Percentiles rank a stretch among this genome's conserved stretches.
phyloP scores from a whole-genome alignment of 805 yeast genomes.

The Wickerhamiella allomyrinae region DNA sequence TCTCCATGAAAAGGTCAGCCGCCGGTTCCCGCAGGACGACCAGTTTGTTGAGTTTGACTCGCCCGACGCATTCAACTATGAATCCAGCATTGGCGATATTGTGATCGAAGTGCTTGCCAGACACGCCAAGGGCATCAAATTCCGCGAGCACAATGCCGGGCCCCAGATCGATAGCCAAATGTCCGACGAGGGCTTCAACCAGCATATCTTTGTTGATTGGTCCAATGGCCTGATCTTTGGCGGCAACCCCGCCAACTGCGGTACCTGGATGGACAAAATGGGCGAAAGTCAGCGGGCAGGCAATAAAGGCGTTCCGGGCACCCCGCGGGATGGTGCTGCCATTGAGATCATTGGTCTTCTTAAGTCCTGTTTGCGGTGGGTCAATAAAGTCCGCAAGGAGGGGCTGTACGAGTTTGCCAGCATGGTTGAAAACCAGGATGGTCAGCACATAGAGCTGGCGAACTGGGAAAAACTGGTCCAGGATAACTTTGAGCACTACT shows the following conservation, averaged over 20 bases:
- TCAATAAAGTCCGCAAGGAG: conserved; percentile 38
- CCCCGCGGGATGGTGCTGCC: conserved; percentile 96
- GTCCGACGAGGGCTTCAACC: conserved; percentile 86
- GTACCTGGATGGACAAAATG: conserved; percentile 99
- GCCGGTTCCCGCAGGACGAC: conserved; percentile 87
- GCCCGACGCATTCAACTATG: conserved; percentile 60
- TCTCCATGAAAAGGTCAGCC: conserved; percentile 53
- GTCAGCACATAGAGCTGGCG: conserved; percentile 37
- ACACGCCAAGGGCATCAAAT: conserved; percentile 78
- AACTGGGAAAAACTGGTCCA: conserved; percentile 64
- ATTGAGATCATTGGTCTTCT: conserved; percentile 80
- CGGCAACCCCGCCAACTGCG: conserved; percentile 86
- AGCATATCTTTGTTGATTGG: conserved; percentile 75
- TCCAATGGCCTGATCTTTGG: conserved; percentile 75
- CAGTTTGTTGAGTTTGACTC: conserved; percentile 55
- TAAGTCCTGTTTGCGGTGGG: conserved; percentile 74
- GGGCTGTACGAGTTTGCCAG: conserved; percentile 42
- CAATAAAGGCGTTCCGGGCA: conserved; percentile 86
- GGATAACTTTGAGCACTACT: conserved; percentile 64
- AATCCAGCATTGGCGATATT: conserved; percentile 57
- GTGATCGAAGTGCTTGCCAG: conserved; percentile 71
- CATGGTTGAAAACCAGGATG: conserved; percentile 45
- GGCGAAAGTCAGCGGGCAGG: conserved; percentile 82
- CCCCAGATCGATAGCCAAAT: conserved; percentile 76
- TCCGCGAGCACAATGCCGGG: conserved; percentile 94